Conservation (phyloP, 257 asterid genomes). For the Ocimum tenuiflorum region DNA sequence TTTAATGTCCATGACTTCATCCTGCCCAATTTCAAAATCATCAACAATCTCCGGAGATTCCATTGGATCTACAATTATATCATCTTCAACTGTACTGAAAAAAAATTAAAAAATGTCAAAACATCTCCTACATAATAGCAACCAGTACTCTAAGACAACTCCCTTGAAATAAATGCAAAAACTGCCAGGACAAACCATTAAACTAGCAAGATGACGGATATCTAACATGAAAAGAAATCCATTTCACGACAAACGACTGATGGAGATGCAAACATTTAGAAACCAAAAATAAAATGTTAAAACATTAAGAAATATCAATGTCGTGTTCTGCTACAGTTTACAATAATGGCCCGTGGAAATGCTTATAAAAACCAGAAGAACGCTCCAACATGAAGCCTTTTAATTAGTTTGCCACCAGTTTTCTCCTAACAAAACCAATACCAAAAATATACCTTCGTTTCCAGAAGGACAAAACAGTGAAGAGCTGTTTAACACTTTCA, state of each 20-base stretch:
- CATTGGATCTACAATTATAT: constrained; percentile 66
- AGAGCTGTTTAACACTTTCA: not conserved
- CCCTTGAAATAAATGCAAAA: not conserved
- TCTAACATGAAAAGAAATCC: not conserved
- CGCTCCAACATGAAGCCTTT: not conserved
- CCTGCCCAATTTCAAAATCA: constrained; percentile 85
- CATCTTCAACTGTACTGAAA: constrained; percentile 87
- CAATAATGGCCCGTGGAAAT: not conserved
- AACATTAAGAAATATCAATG: not conserved
- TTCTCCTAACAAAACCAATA: not conserved
- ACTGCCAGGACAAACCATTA: not conserved
- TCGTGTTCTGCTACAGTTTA: not conserved
- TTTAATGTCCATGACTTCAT: constrained; percentile 71
- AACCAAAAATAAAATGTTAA: not conserved
- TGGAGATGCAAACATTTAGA: constrained; percentile 2
- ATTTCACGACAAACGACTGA: not conserved
- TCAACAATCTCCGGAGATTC: constrained; percentile 84
- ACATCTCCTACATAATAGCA: not conserved
- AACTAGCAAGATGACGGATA: not conserved
- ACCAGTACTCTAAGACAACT: not conserved
- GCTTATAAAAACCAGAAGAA: not conserved
- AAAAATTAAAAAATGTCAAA: constrained; percentile 13
- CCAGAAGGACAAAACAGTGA: not conserved
- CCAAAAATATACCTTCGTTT: not conserved
- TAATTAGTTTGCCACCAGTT: not conserved